Evolutionary conservation across 1,284 basidiomycete species (phyloP).

Genomic region (Schizophyllum commune): DNA sequence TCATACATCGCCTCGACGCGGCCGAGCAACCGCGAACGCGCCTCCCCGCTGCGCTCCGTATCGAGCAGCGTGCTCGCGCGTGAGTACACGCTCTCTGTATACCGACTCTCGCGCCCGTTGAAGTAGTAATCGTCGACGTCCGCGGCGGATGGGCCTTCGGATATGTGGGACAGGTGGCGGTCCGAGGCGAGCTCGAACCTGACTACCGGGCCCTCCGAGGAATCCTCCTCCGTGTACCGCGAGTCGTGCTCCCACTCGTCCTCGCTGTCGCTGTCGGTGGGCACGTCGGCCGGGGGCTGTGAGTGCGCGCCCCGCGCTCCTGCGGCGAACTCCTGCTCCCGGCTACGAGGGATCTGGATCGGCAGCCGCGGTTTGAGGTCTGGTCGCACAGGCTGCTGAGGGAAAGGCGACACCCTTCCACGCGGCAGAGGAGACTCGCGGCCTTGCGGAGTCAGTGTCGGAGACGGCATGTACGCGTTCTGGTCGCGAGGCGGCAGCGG

Average conservation of each 20-base stretch:
- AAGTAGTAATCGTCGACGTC: conserved; percentile 13
- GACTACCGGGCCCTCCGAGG: neutral
- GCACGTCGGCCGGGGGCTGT: conserved; percentile 3
- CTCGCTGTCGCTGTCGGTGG: conserved; percentile 3
- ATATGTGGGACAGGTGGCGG: conserved; percentile 6
- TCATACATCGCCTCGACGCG: conserved; percentile 46
- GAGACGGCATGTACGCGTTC: neutral
- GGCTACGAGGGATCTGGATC: neutral
- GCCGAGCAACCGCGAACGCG: conserved; percentile 39
- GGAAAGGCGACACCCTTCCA: neutral
- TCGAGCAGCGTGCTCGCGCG: conserved; percentile 44
- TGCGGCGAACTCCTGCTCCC: conserved; percentile 4
- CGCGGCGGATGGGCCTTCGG: conserved; percentile 14
- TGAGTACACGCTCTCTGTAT: conserved; percentile 40
- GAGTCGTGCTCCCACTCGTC: conserved; percentile 8
- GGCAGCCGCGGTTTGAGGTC: neutral
- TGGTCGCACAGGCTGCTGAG: neutral
- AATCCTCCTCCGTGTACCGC: neutral
- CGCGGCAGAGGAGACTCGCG: neutral
- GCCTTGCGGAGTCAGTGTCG: neutral
- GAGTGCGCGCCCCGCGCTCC: conserved; percentile 7
- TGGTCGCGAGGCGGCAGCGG: neutral
- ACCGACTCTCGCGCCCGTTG: conserved; percentile 26
- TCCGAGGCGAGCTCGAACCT: conserved; percentile 3
- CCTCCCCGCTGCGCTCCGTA: conserved; percentile 39